phyloP scores from a whole-genome alignment of 1,139 yeast genomes.

The Scheffersomyces stambukii region DNA sequence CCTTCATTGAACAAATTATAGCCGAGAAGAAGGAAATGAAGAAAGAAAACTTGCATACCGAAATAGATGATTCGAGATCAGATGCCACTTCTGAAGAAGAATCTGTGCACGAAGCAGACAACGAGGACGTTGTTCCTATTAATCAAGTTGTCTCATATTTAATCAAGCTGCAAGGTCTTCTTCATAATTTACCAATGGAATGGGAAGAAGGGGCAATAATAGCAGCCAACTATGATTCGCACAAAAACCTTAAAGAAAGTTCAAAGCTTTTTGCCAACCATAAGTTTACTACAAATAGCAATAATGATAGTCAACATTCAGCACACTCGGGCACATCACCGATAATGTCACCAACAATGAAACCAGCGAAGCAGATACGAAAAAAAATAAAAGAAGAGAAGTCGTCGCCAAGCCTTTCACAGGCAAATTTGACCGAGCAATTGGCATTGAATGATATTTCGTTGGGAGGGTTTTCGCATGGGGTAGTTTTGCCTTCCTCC shows the following conservation, averaged over 20 bases:
- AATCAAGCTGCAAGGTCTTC: constrained; percentile 33
- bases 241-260: constrained; percentile 20
- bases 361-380: constrained; percentile 2
- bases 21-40: constrained; percentile 3
- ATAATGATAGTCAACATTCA: too few species aligned
- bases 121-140: constrained; percentile 34
- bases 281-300: constrained; percentile 11
- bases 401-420: neutral
- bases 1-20: constrained; percentile 16
- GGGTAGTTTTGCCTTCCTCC: too few species aligned
- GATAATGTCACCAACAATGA: constrained; percentile 4
- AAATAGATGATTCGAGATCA: constrained; percentile 1
- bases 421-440: neutral
- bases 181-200: constrained; percentile 36
- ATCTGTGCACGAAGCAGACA: constrained; percentile 7
- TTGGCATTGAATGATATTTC: too few species aligned
- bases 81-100: constrained; percentile 12
- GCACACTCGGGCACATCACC: too few species aligned
- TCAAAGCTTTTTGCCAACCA: constrained; percentile 33
- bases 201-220: constrained; percentile 44
- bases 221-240: constrained; percentile 29
- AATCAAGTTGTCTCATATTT: constrained; percentile 46
- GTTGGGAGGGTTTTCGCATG: too few species aligned
- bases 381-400: constrained; percentile 1
- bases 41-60: neutral